A percentile compares a stretch with the other conserved stretches of the same genome.
Evolutionary conservation across 2,329 filamentous ascomycete species (phyloP).

Genomic region (Arthroderma sp.): DNA sequence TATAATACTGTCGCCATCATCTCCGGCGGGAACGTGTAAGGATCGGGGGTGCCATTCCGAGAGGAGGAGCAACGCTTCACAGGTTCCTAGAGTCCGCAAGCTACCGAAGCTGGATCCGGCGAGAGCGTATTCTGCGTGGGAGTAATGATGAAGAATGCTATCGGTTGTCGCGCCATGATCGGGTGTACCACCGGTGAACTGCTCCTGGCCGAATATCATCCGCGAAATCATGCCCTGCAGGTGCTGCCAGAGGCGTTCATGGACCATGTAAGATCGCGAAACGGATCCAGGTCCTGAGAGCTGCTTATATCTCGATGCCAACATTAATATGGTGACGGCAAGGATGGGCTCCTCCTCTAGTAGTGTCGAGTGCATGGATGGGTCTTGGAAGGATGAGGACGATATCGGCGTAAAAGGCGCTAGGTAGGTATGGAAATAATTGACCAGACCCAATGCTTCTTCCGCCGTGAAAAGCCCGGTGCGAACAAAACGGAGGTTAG

Average conservation of each 20-base stretch:
- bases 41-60: constrained; percentile 45
- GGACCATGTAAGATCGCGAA: constrained; percentile 69
- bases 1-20: constrained; percentile 41
- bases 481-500: constrained; percentile 71
- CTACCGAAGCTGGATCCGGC: constrained; percentile 38
- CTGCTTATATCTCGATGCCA: constrained; percentile 66
- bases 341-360: constrained; percentile 81
- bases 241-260: constrained; percentile 81
- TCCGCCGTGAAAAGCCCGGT: constrained; percentile 82
- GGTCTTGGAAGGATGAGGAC: constrained; percentile 67
- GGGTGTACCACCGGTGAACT: constrained; percentile 65
- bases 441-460: constrained; percentile 75
- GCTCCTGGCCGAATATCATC: constrained; percentile 83
- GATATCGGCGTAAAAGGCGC: constrained; percentile 80
- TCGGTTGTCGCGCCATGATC: constrained; percentile 45
- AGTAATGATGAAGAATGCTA: constrained; percentile 35
- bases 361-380: constrained; percentile 58
- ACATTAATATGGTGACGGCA: constrained; percentile 72
- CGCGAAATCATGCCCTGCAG: constrained; percentile 80
- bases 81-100: constrained; percentile 67
- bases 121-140: constrained; percentile 9
- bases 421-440: constrained; percentile 79
- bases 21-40: constrained; percentile 40
- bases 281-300: constrained; percentile 60
- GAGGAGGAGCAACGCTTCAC: constrained; percentile 41